A percentile compares a stretch with the other conserved stretches of the same genome.
phyloP scores from a whole-genome alignment of 1,284 basidiomycete genomes.

The Vanrija sp. region DNA sequence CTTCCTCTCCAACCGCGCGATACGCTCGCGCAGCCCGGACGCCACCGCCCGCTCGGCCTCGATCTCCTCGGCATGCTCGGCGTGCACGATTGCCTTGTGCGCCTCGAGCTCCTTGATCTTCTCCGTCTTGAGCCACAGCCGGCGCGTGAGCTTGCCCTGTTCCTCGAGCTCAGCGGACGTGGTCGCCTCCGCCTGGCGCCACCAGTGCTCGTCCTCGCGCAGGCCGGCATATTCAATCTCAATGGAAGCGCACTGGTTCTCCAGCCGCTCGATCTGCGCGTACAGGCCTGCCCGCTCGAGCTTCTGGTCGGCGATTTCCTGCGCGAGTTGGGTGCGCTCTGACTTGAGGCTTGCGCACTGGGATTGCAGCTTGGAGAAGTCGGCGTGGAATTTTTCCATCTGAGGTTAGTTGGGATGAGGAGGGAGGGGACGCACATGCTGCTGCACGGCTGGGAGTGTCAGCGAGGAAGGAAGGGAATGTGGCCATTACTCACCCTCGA shows the following conservation, averaged over 20 bases:
- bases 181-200: neutral
- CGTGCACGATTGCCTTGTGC: constrained; percentile 9
- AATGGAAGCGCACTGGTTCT: constrained; percentile 15
- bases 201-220: constrained; percentile 13
- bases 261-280: constrained; percentile 7
- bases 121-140: constrained; percentile 26
- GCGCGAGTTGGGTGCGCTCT: constrained; percentile 7
- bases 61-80: constrained; percentile 7
- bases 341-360: constrained; percentile 16
- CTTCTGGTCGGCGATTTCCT: constrained; percentile 4
- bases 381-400: constrained; percentile 11
- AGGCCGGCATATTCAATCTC: constrained; percentile 13
- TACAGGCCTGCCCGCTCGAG: neutral
- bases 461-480: neutral
- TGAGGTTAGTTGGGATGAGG: constrained; percentile 1
- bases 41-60: constrained; percentile 21
- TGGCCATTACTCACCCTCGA: constrained; percentile 5
- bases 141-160: constrained; percentile 22
- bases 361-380: constrained; percentile 10
- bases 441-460: constrained; percentile 4
- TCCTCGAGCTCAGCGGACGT: constrained; percentile 14
- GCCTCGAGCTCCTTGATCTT: constrained; percentile 9
- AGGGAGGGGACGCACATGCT: neutral
- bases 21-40: constrained; percentile 21
- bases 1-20: constrained; percentile 11